Conservation (phyloP, 2,329 filamentous ascomycete genomes). For the Arthrobotrys iridis region DNA sequence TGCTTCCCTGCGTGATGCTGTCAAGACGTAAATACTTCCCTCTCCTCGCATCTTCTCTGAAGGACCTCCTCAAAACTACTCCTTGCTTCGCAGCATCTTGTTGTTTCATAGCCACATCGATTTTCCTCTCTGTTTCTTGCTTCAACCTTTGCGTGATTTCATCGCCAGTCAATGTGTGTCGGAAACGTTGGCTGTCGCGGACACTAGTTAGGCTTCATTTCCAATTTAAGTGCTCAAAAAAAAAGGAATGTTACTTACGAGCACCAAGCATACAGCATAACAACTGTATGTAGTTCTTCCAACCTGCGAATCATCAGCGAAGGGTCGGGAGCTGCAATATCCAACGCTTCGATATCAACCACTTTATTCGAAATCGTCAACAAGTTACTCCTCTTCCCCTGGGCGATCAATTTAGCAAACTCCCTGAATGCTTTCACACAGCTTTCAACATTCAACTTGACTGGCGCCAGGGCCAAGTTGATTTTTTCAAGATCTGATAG, state of each 20-base stretch:
- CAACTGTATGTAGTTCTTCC: conserved; percentile 80
- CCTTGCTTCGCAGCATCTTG: background rate
- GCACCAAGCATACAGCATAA: conserved; percentile 92
- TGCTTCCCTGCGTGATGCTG: background rate
- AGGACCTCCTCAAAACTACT: background rate
- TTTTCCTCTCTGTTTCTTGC: conserved; percentile 12
- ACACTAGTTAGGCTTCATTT: background rate
- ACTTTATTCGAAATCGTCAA: conserved; percentile 71
- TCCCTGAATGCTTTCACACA: conserved; percentile 53
- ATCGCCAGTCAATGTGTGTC: conserved; percentile 26
- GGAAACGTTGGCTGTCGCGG: conserved; percentile 34
- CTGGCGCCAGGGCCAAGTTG: conserved; percentile 77
- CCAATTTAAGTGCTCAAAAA: conserved; percentile 12
- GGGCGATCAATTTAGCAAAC: conserved; percentile 70
- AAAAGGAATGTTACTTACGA: conserved; percentile 56
- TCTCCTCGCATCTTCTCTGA: conserved; percentile 17
- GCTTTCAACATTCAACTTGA: conserved; percentile 66
- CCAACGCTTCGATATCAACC: conserved; percentile 77
- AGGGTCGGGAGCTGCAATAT: conserved; percentile 63
- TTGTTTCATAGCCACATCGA: conserved; percentile 29
- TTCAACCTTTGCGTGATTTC: conserved; percentile 28
- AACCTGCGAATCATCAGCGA: conserved; percentile 69
- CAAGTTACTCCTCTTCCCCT: conserved; percentile 73
- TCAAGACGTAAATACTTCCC: background rate
- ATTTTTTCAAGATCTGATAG: conserved; percentile 75